These are phyloP conservation scores for Jimgerdemannia flammicorona DNA, from an alignment of 192 early-diverging fungal species.

Conservation along the genomic window DNA sequence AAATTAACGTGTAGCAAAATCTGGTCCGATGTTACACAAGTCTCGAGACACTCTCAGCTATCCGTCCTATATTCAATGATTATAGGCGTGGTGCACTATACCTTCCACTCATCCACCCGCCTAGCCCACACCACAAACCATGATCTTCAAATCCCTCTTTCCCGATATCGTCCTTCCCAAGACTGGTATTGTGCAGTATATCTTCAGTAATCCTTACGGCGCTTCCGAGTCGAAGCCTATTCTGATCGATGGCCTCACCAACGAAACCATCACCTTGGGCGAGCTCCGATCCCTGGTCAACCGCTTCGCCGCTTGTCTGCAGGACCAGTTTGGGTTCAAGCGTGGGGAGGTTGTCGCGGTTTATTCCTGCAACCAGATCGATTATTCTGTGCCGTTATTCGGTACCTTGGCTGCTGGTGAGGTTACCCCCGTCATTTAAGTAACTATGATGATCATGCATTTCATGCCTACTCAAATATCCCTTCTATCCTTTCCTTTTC, in stretches of 20 bases:
- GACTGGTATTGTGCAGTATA: constrained; percentile 37
- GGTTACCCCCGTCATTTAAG: constrained; percentile 8
- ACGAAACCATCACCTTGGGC: constrained; percentile 33
- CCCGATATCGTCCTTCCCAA: constrained; percentile 36
- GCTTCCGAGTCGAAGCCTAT: constrained; percentile 31
- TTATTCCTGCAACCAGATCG: constrained; percentile 29
- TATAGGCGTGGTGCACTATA: too few species aligned
- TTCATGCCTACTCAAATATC: background rate
- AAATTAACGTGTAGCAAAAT: too few species aligned
- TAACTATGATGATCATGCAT: background rate
- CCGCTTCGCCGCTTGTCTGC: constrained; percentile 27
- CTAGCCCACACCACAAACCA: background rate
- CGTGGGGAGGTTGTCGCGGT: constrained; percentile 20
- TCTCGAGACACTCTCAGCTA: too few species aligned
- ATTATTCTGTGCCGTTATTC: constrained; percentile 27
- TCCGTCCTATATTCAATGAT: too few species aligned
- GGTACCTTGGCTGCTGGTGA: constrained; percentile 36
- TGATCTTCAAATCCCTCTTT: constrained; percentile 31
- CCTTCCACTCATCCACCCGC: too few species aligned
- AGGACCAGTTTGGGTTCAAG: constrained; percentile 21
- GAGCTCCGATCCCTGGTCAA: constrained; percentile 17
- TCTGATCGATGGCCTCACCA: constrained; percentile 37
- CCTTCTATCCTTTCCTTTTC: constrained; percentile 3
- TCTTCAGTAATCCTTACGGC: constrained; percentile 33
- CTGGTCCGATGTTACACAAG: too few species aligned